A percentile compares a stretch with the other conserved stretches of the same genome.
Conservation (phyloP, 1,139 yeast genomes). For the Arxiozyma slooffiae region DNA sequence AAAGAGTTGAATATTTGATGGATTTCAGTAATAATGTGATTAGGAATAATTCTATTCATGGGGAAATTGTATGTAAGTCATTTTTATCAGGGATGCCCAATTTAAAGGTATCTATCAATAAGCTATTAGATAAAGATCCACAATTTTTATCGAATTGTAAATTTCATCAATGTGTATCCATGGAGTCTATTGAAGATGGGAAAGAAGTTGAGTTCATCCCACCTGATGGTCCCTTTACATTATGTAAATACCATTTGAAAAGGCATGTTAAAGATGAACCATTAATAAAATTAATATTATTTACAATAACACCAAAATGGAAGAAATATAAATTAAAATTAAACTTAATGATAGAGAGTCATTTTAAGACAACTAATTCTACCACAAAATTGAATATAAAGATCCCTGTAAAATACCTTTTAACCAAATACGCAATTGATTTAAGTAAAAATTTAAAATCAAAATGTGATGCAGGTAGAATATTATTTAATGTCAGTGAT, state of each 20-base stretch:
- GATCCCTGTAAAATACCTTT: conserved; percentile 42
- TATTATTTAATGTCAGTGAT: conserved; percentile 56
- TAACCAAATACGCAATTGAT: conserved; percentile 36
- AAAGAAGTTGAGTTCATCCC: conserved; percentile 56
- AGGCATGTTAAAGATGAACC: conserved; percentile 36
- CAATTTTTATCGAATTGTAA: conserved; percentile 41
- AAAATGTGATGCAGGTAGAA: conserved; percentile 56
- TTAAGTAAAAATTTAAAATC: conserved; percentile 48
- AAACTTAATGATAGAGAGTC: conserved; percentile 38
- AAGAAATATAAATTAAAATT: conserved; percentile 22
- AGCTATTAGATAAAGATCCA: conserved; percentile 40
- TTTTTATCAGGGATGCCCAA: conserved; percentile 74
- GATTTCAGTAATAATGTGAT: conserved; percentile 47
- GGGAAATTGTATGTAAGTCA: conserved; percentile 55
- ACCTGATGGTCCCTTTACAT: conserved; percentile 66
- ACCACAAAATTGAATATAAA: conserved; percentile 49
- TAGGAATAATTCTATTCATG: conserved; percentile 52
- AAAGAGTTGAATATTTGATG: conserved; percentile 53
- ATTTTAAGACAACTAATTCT: conserved; percentile 54
- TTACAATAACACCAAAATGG: conserved; percentile 23
- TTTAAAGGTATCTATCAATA: conserved; percentile 58
- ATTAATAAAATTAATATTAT: conserved; percentile 23
- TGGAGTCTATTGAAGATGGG: conserved; percentile 40
- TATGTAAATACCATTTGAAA: conserved; percentile 41
- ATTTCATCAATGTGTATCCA: conserved; percentile 73